Percentiles rank a stretch among this genome's conserved stretches.
These are phyloP conservation scores for Aspergillus nomiae DNA, from an alignment of 2,329 filamentous ascomycete species.

Conservation along the genomic window DNA sequence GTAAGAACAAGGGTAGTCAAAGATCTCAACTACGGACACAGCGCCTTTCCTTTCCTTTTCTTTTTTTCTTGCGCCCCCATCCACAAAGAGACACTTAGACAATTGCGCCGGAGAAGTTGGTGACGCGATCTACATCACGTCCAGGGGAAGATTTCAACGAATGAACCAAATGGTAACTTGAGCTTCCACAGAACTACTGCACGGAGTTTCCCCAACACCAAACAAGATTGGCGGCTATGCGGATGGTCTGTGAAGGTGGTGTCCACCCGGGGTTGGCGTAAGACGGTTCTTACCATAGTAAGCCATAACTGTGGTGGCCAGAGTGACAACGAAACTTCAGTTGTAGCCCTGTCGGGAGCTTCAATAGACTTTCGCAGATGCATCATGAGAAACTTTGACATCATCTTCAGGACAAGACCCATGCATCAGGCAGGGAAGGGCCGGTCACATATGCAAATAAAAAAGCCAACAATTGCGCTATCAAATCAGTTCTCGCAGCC, in stretches of 20 bases:
- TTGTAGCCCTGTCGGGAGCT: constrained; percentile 19
- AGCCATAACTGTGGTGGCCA: constrained; percentile 12
- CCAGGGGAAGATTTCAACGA: constrained; percentile 20
- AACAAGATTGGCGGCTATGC: constrained; percentile 29
- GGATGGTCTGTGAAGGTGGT: constrained; percentile 27
- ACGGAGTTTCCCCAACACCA: constrained; percentile 25
- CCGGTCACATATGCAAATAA: constrained; percentile 23
- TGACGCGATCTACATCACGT: constrained; percentile 27
- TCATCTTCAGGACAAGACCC: constrained; percentile 24
- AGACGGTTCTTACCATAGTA: constrained; percentile 12
- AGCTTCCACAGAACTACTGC: constrained; percentile 18
- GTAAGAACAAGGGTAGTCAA: constrained; percentile 21
- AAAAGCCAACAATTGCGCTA: constrained; percentile 19
- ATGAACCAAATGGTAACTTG: constrained; percentile 16
- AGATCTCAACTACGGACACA: constrained; percentile 21
- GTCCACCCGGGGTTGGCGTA: constrained; percentile 18
- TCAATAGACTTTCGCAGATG: constrained; percentile 24
- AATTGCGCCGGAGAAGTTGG: constrained; percentile 20
- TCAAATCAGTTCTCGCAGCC: constrained; percentile 24
- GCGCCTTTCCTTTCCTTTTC: constrained; percentile 11
- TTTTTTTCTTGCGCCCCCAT: constrained; percentile 12
- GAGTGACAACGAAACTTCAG: constrained; percentile 17
- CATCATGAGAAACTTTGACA: constrained; percentile 27
- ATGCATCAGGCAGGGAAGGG: constrained; percentile 10
- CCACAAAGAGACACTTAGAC: constrained; percentile 12